phyloP scores from a whole-genome alignment of 1,139 yeast species.

The Geotrichum restrictum region DNA sequence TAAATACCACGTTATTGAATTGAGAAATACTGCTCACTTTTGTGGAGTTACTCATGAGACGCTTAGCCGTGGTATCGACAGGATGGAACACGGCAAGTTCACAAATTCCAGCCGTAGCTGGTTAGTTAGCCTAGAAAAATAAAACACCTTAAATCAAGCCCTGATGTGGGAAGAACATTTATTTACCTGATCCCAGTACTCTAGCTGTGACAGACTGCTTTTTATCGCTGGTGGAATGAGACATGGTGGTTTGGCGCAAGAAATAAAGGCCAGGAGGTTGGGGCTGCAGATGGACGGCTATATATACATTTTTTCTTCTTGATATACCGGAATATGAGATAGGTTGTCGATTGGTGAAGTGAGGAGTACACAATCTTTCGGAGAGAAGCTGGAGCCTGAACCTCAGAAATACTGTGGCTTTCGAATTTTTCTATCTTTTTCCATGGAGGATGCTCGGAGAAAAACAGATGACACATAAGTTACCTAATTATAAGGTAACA shows the following conservation, averaged over 20 bases:
- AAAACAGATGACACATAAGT: no score
- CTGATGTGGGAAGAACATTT: no score
- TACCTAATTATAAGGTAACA: no score
- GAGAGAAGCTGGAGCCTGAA: no score
- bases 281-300: no score
- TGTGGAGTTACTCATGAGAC: constrained; percentile 93
- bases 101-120: constrained; percentile 91
- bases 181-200: constrained; percentile 70
- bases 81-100: constrained; percentile 98
- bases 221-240: constrained; percentile 53
- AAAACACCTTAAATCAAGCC: no score
- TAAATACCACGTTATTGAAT: constrained; percentile 81
- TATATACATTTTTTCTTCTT: no score
- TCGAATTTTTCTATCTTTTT: no score
- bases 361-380: no score
- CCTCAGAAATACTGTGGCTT: no score
- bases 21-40: constrained; percentile 52
- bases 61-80: constrained; percentile 91
- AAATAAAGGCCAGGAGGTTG: not conserved
- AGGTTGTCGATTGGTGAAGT: not conserved
- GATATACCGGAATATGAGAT: not conserved
- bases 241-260: constrained; percentile 38
- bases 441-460: no score
- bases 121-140: no score
- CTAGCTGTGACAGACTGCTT: constrained; percentile 89